Base-by-base conservation (phyloP, 2,329 filamentous ascomycete species). In the Fusarium foetens region DNA sequence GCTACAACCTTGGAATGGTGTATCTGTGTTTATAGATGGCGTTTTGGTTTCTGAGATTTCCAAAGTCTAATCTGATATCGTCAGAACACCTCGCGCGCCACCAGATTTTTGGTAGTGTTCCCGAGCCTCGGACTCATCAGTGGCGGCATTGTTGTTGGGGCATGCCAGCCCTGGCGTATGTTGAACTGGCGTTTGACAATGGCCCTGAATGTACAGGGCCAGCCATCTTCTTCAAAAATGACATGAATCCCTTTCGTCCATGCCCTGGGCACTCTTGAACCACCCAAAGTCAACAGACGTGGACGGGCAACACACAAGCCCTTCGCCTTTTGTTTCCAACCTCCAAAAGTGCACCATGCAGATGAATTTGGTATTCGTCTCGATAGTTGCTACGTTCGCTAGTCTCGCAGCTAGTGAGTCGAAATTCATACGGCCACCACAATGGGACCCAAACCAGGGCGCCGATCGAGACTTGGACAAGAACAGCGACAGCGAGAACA, bases 1-100 rank as follows among this genome's bases (percentile, higher is more conserved):
- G 5, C 1, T 19, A 8, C 13, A n/a, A 21, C 1, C 16, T 7
- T 6, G 11, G 16, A 12, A 6, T 13, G 2, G 42, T 21, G 7
- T 27, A 5, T 11, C 5, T 25, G 4, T n/a, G 21, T 14, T 9
- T 23, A 6, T 1, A 9, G 8, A 19, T 12, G 5, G n/a, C 11
- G 11, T 17, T 49, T 13, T 6, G 5, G 16, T 33, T 9, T 33
- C 29, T 3, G 16, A 5, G 5, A 10, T 19, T 33, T 33, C 1
- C 7, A 11, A 23, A 33, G 10, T 33, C 19, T 21, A 25, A 36
- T 13, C 2, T 25, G 2, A 27, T 36, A 9, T 21, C 2, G 17
- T 16, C 12, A 6, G 8, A 51, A 14, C 8, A 16, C 3, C 16
- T 6, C 12, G 21, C 31, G 8, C 4, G n/a, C n/a, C 12, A 2